These are phyloP conservation scores for Oemleria cerasiformis DNA, from an alignment of 306 rosid species.

Conservation along the genomic window DNA sequence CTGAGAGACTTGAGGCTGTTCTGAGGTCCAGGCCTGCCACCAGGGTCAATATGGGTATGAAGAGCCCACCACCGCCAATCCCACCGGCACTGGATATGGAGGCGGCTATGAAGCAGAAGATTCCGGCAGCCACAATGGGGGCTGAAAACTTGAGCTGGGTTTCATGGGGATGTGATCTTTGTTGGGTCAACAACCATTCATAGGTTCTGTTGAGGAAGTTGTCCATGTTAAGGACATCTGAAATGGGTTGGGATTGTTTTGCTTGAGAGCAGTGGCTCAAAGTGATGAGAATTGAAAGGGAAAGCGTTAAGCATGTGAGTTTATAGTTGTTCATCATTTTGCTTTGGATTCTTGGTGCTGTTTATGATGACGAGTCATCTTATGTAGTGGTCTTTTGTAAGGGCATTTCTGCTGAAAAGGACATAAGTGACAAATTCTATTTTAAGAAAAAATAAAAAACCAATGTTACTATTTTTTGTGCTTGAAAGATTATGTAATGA, in stretches of 20 bases:
- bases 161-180: conserved; percentile 24
- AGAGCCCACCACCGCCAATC: conserved; percentile 85
- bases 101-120: conserved; percentile 61
- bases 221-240: conserved; percentile 26
- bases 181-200: conserved; percentile 28
- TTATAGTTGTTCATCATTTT: conserved; percentile 32
- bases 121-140: conserved; percentile 40
- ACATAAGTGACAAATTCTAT: neutral
- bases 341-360: neutral
- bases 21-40: conserved; percentile 71
- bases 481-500: too few species aligned
- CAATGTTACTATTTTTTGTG: too few species aligned
- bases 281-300: conserved; percentile 27
- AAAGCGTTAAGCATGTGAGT: conserved; percentile 28
- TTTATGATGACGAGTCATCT: neutral
- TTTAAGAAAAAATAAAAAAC: too few species aligned
- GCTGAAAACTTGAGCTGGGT: conserved; percentile 31
- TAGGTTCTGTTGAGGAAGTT: conserved; percentile 28
- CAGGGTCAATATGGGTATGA: conserved; percentile 64
- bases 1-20: conserved; percentile 76
- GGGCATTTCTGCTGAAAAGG: neutral
- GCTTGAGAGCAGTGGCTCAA: conserved; percentile 43
- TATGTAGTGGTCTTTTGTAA: neutral
- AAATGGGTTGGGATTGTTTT: conserved; percentile 41
- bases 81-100: conserved; percentile 87